These are phyloP conservation scores for Apiospora koreana DNA, from an alignment of 2,329 filamentous ascomycete species.

Conservation along the genomic window DNA sequence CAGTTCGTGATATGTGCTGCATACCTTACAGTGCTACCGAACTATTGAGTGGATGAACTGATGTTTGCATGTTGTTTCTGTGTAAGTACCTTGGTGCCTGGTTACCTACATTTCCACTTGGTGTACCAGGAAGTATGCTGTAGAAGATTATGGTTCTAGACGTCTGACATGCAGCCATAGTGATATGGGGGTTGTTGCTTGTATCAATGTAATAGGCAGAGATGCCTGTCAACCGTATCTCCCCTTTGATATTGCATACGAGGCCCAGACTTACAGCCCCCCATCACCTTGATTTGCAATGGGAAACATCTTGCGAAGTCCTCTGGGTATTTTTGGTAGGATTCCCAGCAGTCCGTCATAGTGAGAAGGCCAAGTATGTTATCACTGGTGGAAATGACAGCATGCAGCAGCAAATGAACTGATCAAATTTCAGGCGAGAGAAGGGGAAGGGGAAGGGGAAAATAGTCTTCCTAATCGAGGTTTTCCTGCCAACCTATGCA, in stretches of 20 bases:
- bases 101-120: neutral
- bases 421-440: neutral
- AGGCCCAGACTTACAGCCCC: neutral
- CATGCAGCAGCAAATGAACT: neutral
- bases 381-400: neutral
- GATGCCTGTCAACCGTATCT: too few relatives aligned
- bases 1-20: too few relatives aligned
- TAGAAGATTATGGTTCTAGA: neutral
- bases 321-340: neutral
- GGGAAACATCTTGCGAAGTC: neutral
- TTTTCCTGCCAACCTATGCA: neutral
- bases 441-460: neutral
- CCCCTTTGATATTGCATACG: too few relatives aligned
- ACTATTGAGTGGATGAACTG: neutral
- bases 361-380: neutral
- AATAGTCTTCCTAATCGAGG: neutral
- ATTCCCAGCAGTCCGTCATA: neutral
- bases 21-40: neutral
- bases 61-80: neutral
- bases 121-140: too few relatives aligned
- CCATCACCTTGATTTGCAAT: too few relatives aligned
- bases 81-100: neutral
- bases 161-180: neutral
- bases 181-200: neutral
- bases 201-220: too few relatives aligned